A percentile compares a stretch with the other conserved stretches of the same genome.
Evolutionary conservation across 2,329 filamentous ascomycete genomes (phyloP).

Genomic region (Xylariaceae sp.): DNA sequence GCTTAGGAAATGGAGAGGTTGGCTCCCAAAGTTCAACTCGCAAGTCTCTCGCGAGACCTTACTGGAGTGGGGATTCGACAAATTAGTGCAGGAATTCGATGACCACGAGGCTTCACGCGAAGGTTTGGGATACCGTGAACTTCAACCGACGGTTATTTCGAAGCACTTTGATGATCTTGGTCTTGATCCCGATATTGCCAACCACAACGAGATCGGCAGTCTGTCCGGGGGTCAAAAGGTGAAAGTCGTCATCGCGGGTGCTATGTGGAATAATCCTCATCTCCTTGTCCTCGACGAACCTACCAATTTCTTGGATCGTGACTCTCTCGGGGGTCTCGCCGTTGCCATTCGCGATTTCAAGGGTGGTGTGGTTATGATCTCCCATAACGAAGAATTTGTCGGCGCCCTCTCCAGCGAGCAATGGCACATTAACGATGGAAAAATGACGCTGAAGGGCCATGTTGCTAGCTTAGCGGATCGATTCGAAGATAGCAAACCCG

Average conservation of each 20-base stretch:
- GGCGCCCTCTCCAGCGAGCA: conserved; percentile 93
- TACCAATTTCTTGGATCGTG: conserved; percentile 98
- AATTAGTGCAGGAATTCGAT: conserved; percentile 96
- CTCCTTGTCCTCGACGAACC: conserved; percentile 96
- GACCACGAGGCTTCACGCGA: conserved; percentile 98
- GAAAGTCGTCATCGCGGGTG: conserved; percentile 93
- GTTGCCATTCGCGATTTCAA: conserved; percentile 97
- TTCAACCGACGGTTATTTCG: conserved; percentile 89
- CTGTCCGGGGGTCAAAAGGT: conserved; percentile 97
- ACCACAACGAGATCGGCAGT: conserved; percentile 97
- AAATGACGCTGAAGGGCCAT: conserved; percentile 78
- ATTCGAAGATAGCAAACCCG: conserved; percentile 67
- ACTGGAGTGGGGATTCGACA: conserved; percentile 78
- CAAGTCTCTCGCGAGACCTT: conserved; percentile 93
- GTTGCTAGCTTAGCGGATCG: conserved; percentile 71
- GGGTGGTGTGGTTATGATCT: conserved; percentile 98
- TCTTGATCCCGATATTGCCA: conserved; percentile 94
- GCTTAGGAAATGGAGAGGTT: conserved; percentile 79
- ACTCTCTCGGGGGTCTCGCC: conserved; percentile 93
- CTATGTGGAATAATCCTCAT: conserved; percentile 99
- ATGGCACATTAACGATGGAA: conserved; percentile 88
- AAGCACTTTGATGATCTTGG: conserved; percentile 98
- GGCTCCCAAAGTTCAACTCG: conserved; percentile 89
- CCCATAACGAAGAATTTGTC: conserved; percentile 98
- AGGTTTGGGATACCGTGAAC: conserved; percentile 89